Percentiles rank a stretch among this genome's conserved stretches.
Conservation (phyloP, 768 basidiomycete species). For the Cubamyces sp. region DNA sequence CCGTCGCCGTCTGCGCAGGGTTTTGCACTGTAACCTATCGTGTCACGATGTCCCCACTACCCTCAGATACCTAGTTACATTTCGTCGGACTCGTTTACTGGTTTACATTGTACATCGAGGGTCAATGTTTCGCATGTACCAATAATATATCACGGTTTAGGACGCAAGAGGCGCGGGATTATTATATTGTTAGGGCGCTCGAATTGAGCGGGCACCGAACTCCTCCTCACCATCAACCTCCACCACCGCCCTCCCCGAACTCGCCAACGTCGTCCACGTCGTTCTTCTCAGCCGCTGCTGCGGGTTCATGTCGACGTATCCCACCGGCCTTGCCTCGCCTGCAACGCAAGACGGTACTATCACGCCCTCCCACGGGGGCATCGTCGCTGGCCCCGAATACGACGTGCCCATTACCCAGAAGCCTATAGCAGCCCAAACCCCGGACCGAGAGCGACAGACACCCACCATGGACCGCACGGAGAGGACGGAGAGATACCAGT, state of each 20-base stretch:
- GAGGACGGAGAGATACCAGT: constrained; percentile 30
- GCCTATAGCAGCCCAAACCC: constrained; percentile 22
- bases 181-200: constrained; percentile 1
- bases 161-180: constrained; percentile 9
- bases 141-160: constrained; percentile 8
- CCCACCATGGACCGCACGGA: constrained; percentile 34
- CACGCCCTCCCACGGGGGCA: constrained; percentile 58
- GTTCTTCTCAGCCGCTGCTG: constrained; percentile 8
- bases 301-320: constrained; percentile 49
- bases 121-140: constrained; percentile 7
- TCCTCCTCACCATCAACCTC: constrained; percentile 20
- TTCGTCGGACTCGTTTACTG: background rate
- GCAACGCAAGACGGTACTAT: constrained; percentile 35
- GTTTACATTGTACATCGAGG: background rate
- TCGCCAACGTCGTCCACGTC: constrained; percentile 17
- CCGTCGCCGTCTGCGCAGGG: background rate
- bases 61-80: background rate
- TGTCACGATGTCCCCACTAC: background rate
- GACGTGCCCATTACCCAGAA: constrained; percentile 58
- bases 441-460: constrained; percentile 31
- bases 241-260: constrained; percentile 14
- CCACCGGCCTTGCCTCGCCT: constrained; percentile 39
- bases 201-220: background rate
- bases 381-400: constrained; percentile 65
- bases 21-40: background rate